Conservation (phyloP, 371 early-diverging fungal genomes). For the Mucor saturninus region DNA sequence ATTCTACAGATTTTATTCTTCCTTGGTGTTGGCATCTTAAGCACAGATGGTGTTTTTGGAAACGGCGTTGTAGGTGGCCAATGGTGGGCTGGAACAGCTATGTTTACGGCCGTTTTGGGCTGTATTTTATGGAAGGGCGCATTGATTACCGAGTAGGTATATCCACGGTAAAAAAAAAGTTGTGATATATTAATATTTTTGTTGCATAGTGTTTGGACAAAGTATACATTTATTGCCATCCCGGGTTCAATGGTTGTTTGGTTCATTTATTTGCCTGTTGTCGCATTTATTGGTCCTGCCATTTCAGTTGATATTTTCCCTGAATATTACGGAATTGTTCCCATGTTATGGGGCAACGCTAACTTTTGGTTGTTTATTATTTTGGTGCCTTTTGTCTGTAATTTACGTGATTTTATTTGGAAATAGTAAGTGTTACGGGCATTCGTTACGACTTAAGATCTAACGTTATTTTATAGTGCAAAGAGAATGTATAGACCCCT, state of each 20-base stretch:
- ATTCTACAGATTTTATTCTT: conserved; percentile 65
- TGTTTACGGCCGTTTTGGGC: conserved; percentile 80
- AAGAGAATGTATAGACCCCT: conserved; percentile 83
- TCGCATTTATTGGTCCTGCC: conserved; percentile 79
- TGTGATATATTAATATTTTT: neutral
- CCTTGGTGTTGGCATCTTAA: conserved; percentile 63
- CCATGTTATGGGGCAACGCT: conserved; percentile 74
- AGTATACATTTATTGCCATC: conserved; percentile 82
- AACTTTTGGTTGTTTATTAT: conserved; percentile 89
- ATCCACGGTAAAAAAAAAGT: neutral
- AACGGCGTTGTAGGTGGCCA: conserved; percentile 76
- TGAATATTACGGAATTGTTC: conserved; percentile 84
- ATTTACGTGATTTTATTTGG: conserved; percentile 88
- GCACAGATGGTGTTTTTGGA: conserved; percentile 62
- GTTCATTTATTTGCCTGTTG: conserved; percentile 88
- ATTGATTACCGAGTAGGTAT: conserved; percentile 76
- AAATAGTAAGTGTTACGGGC: conserved; percentile 76
- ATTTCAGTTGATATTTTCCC: conserved; percentile 64
- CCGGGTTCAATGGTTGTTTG: conserved; percentile 89
- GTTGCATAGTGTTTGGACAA: conserved; percentile 74
- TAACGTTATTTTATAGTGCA: conserved; percentile 39
- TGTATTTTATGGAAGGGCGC: conserved; percentile 87
- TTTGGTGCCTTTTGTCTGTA: conserved; percentile 81
- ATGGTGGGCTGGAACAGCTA: conserved; percentile 79
- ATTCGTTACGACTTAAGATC: neutral